Base-by-base conservation (phyloP, 345 rosid species). In the Dipteronia sinensis region DNA sequence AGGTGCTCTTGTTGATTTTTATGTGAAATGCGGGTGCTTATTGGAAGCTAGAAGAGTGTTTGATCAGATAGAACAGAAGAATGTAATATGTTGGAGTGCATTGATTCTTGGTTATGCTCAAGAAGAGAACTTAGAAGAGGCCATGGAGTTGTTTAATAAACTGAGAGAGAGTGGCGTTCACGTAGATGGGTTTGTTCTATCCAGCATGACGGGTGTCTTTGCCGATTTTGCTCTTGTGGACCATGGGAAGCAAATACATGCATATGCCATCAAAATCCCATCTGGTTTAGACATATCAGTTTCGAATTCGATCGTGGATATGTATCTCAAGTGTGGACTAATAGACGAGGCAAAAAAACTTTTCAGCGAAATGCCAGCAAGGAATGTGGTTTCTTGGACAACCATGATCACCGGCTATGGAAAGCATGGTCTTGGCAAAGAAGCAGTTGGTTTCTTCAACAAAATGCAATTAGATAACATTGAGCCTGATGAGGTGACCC, bases 231-330 rank as follows among this genome's bases (percentile, higher is more conserved):
- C 97, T 4, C 89, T 92, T 23, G 87, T 86, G 70, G 92, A 87
- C 73, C 98, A 92, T 82, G 97, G 97, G 67, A 91, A 82, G 88
- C 99, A 94, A 84, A 86, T 91, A 85, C 99, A 93, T 65, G 95
- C 90, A 10, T 91, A 84, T 53, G 75, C 84, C 10, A 70, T 80
- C 63, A 95, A 95, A 85, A 79, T 93, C 34, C 90, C 91, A 17
- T 83, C 87, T 59, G 95, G 98, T 65, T 82, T 58, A 71, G 91
- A 90, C 78, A 82, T 82, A 75, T 89, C 98, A 16, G 97, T 90
- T 27, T 66, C 72, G 75, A 95, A 93, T 81, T 90, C 97, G 5
- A 66, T 88, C 56, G 79, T 95, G 65, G 98, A 95, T 76, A 90
- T 95, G 99, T 95, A 95, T 80, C 91, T 95, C 74, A 96, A 94